Conservation (phyloP, 441 rosid genomes). For the Gossypium lobatum region DNA sequence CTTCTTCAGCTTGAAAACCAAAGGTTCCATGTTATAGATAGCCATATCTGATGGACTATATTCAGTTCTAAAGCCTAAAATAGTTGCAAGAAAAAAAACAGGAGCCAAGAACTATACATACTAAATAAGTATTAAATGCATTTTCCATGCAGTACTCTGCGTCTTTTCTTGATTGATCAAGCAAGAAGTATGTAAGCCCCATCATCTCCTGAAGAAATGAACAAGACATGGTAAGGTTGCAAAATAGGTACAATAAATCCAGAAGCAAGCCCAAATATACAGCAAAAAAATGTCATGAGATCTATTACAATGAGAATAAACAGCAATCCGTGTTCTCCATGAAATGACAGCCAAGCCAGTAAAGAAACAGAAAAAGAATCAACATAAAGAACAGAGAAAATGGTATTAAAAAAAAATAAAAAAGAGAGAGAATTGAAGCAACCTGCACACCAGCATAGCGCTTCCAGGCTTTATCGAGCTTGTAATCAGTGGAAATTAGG, state of each 20-base stretch:
- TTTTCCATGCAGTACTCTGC: conserved; percentile 98
- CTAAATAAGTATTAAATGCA: conserved; percentile 84
- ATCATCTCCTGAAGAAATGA: conserved; percentile 82
- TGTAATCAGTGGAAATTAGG: conserved; percentile 93
- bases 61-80: conserved; percentile 2
- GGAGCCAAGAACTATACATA: conserved; percentile 37
- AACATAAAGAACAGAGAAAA: not conserved
- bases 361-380: conserved; percentile 10
- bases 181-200: conserved; percentile 88
- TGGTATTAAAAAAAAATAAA: not conserved
- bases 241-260: not conserved
- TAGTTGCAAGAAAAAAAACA: conserved; percentile 3
- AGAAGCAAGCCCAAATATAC: not conserved
- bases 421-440: conserved; percentile 19
- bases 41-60: not conserved
- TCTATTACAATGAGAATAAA: not conserved
- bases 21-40: not conserved
- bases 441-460: conserved; percentile 99
- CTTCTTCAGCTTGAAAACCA: conserved; percentile 9
- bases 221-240: conserved; percentile 15
- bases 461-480: conserved; percentile 98
- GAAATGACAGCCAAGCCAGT: not conserved
- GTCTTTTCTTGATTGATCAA: conserved; percentile 96
- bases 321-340: not conserved
- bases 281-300: not conserved